Evolutionary conservation across 352 stramenopile species (phyloP).

Genomic region (Pythium periplocum): DNA sequence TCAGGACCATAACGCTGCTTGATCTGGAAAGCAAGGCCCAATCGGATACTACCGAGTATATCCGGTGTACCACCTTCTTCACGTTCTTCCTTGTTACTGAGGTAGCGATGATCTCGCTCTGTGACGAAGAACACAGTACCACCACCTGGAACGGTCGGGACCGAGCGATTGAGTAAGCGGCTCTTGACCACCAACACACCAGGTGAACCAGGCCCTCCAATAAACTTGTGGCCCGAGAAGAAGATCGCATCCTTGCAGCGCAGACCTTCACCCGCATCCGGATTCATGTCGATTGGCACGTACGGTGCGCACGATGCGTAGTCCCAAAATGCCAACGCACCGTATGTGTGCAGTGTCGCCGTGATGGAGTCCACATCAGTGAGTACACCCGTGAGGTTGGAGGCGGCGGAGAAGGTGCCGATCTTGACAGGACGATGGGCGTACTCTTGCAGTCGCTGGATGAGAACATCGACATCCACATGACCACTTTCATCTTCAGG

Average conservation of each 20-base stretch:
- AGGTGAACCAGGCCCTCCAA: slow-evolving; percentile 86
- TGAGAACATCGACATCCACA: slow-evolving; percentile 58
- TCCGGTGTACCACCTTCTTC: slow-evolving; percentile 93
- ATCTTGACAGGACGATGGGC: slow-evolving; percentile 59
- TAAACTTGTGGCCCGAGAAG: slow-evolving; percentile 93
- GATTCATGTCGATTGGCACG: slow-evolving; percentile 96
- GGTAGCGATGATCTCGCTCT: slow-evolving; percentile 41
- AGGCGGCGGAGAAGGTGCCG: slow-evolving; percentile 90
- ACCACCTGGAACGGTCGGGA: slow-evolving; percentile 38
- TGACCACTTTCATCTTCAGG: slow-evolving; percentile 38
- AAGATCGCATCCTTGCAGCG: slow-evolving; percentile 70
- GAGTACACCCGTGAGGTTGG: slow-evolving; percentile 94
- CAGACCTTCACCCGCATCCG: slow-evolving; percentile 45
- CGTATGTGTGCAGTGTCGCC: slow-evolving; percentile 86
- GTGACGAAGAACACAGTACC: slow-evolving; percentile 47
- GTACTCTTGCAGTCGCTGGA: slow-evolving; percentile 42
- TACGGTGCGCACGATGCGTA: slow-evolving; percentile 94
- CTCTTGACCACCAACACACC: slow-evolving; percentile 96
- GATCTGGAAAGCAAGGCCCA: slow-evolving; percentile 80
- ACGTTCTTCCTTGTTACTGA: slow-evolving; percentile 84
- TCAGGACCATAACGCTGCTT: slow-evolving; percentile 35
- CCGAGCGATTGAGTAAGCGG: slow-evolving; percentile 30
- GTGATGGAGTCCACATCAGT: slow-evolving; percentile 89
- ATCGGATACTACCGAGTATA: slow-evolving; percentile 81
- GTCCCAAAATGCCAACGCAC: slow-evolving; percentile 93